Evolutionary conservation across 2,329 filamentous ascomycete species (phyloP), one percentile per base, ranked within the genome.

Genomic region (Botrytis medusae): DNA sequence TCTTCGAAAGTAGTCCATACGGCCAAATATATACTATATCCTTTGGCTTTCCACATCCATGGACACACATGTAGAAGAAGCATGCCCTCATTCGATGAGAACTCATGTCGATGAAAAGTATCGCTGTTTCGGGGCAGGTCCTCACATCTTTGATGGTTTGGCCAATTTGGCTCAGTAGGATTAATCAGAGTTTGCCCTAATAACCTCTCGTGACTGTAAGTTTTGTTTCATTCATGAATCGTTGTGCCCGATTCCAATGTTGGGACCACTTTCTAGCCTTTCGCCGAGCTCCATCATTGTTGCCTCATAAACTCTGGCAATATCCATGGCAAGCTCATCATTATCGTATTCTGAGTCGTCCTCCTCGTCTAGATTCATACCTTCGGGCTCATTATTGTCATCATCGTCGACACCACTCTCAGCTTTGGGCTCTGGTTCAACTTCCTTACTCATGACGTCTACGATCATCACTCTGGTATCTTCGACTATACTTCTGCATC

Each of bases 401-500:
- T 46, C 12, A 37, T 8, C 60, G 4, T 46, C 9, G 32, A 3
- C 40, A 6, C 46, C 61, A 14, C 16, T 60, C 29, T 65, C 72
- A 40, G 42, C 29, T 37, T 82, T 82, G 4, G 82, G 82, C 2
- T 84, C 84, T 46, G 84, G 83, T 25, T 85, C 83, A 67, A 84
- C 81, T 73, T 87, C 87, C 71, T 84, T 85, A 74, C 86, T 88
- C 84, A 94, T 87, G 25, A 90, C 87, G 74, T 93, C 90, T 1
- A 94, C 88, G 73, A 95, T 89, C 8, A 89, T 82, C 12, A 94
- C 83, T 40, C 95, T 87, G 25, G 92, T 93, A 76, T 91, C 88
- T 80, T 97, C 93, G 0, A 94, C 92, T 44, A 97, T 84, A 79
- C 93, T 93, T 79, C 93, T 92, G 76, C 95, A 92, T 59, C 95